Conservation (phyloP, 75 land plant species). For the Cunninghamia lanceolata region DNA sequence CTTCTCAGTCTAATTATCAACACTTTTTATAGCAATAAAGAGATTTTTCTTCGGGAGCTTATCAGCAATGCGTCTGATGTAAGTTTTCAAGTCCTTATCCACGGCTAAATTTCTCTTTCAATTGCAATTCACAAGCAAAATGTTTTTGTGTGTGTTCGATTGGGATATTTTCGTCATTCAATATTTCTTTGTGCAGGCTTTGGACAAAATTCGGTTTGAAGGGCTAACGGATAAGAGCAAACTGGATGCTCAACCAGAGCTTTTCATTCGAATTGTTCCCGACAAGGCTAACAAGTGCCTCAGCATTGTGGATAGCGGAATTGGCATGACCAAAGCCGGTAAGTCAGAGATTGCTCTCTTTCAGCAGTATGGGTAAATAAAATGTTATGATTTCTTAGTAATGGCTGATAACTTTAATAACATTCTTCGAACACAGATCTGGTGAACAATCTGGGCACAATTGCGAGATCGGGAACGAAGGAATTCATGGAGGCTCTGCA, state of each 20-base stretch:
- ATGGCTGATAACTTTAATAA: too few species aligned
- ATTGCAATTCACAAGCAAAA: neutral
- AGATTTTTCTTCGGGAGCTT: constrained; percentile 70
- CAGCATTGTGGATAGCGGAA: constrained; percentile 46
- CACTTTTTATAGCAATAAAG: constrained; percentile 75
- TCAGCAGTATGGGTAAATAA: neutral
- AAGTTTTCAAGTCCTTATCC: constrained; percentile 8
- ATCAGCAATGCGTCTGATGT: constrained; percentile 73
- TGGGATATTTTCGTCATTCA: neutral
- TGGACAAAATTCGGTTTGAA: constrained; percentile 1
- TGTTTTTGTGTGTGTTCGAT: neutral
- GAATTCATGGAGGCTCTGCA: constrained; percentile 80
- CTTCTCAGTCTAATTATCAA: constrained; percentile 61
- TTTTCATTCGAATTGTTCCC: constrained; percentile 53
- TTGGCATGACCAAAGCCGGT: constrained; percentile 58
- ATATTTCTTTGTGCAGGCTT: neutral
- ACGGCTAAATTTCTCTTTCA: neutral
- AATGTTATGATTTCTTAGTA: too few species aligned
- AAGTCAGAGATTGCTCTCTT: constrained; percentile 5
- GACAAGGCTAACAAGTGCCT: constrained; percentile 43
- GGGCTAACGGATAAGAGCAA: constrained; percentile 4
- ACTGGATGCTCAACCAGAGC: constrained; percentile 47
- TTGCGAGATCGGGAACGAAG: constrained; percentile 73
- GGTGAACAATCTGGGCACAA: constrained; percentile 80
- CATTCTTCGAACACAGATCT: constrained; percentile 28